Conservation (phyloP, 1,284 basidiomycete species). For the Sanghuangporus sanghuang region DNA sequence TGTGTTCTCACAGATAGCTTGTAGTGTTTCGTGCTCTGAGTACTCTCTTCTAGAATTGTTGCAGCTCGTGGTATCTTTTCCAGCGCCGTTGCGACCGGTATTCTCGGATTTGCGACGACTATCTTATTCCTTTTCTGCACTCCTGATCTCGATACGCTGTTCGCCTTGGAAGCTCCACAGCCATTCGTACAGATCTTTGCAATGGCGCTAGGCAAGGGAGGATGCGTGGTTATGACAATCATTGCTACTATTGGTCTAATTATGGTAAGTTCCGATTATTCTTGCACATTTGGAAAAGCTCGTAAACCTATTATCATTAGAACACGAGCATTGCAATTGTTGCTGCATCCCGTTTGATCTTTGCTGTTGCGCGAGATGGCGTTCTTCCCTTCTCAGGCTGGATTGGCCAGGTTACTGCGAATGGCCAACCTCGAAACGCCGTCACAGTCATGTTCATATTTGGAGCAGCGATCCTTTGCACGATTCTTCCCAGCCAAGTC, state of each 20-base stretch:
- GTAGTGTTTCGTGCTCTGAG: background rate
- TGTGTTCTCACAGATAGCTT: constrained; percentile 23
- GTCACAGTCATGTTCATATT: constrained; percentile 80
- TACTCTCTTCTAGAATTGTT: constrained; percentile 43
- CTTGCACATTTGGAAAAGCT: background rate
- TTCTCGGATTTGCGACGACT: constrained; percentile 67
- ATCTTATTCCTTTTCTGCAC: constrained; percentile 86
- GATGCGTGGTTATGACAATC: constrained; percentile 78
- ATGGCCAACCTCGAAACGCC: constrained; percentile 75
- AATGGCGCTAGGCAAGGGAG: constrained; percentile 70
- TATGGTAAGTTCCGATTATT: constrained; percentile 43
- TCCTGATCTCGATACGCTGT: constrained; percentile 69
- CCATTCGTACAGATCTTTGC: constrained; percentile 85
- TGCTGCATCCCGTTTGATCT: constrained; percentile 79
- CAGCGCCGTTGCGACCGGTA: constrained; percentile 69
- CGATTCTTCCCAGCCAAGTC: constrained; percentile 79
- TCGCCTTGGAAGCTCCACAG: constrained; percentile 73
- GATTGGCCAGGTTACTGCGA: constrained; percentile 67
- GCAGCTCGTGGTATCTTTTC: constrained; percentile 76
- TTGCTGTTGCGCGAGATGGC: constrained; percentile 84
- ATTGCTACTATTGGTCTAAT: constrained; percentile 76
- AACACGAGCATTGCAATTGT: constrained; percentile 82
- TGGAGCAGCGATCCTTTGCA: constrained; percentile 66
- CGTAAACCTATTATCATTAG: constrained; percentile 30
- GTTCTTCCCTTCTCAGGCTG: constrained; percentile 76